Evolutionary conservation across 2,329 filamentous ascomycete species (phyloP).

Genomic region (Dothiorella sarmentorum): DNA sequence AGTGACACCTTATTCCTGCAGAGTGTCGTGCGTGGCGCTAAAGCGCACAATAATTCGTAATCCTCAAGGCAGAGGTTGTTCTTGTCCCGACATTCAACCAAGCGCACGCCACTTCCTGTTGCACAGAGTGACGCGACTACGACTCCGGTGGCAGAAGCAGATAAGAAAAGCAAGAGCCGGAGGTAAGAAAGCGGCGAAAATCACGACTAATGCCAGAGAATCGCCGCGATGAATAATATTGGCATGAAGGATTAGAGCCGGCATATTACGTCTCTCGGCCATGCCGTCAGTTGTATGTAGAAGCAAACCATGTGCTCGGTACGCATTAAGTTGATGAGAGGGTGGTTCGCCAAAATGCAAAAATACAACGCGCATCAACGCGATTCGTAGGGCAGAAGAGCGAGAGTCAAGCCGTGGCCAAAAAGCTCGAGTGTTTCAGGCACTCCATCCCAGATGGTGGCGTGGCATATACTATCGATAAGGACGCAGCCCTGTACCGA

Average conservation of each 20-base stretch:
- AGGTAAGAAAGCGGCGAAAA: not conserved
- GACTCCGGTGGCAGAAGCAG: not conserved
- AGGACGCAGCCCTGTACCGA: conserved; percentile 5
- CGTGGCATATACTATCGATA: conserved; percentile 12
- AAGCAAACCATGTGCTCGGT: too few relatives aligned
- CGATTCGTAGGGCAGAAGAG: not conserved
- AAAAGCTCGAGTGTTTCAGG: not conserved
- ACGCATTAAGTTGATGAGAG: too few relatives aligned
- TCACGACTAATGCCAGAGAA: not conserved
- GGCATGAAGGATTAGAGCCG: not conserved
- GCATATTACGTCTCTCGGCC: too few relatives aligned
- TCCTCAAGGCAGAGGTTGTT: too few relatives aligned
- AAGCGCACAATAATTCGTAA: too few relatives aligned
- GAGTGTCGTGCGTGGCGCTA: conserved; percentile 5
- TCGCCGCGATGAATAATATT: not conserved
- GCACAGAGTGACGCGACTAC: too few relatives aligned
- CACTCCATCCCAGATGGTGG: conserved; percentile 6
- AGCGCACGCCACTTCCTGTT: too few relatives aligned
- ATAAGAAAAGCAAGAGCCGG: not conserved
- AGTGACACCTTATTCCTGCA: not conserved
- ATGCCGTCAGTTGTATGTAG: too few relatives aligned
- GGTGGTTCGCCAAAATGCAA: too few relatives aligned
- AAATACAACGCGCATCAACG: too few relatives aligned
- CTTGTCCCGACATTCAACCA: too few relatives aligned
- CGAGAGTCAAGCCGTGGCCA: not conserved